phyloP scores from a whole-genome alignment of 2,329 filamentous ascomycete genomes.

The Westerdykella aurantiaca region DNA sequence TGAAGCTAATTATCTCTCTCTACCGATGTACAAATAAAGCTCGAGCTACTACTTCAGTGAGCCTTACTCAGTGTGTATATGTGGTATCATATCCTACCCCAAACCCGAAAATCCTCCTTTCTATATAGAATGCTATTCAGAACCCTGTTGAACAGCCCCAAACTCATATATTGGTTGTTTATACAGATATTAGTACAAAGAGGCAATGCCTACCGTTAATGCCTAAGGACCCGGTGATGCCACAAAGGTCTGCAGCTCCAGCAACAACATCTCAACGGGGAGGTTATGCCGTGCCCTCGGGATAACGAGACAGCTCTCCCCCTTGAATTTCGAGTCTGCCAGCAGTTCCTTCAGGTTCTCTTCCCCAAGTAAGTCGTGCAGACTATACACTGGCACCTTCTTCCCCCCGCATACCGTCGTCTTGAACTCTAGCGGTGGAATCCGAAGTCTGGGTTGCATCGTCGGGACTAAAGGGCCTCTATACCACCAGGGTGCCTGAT shows the following conservation, averaged over 20 bases:
- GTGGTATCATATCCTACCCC: too few species aligned
- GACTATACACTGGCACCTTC: constrained; percentile 31
- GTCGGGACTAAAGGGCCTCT: constrained; percentile 18
- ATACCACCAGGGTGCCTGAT: constrained; percentile 24
- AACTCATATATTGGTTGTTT: neutral
- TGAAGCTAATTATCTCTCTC: too few species aligned
- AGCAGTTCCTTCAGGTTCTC: constrained; percentile 22
- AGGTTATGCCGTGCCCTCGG: constrained; percentile 25
- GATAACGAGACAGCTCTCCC: constrained; percentile 23
- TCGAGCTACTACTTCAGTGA: too few species aligned
- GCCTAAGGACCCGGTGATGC: constrained; percentile 17
- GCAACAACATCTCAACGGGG: constrained; percentile 23
- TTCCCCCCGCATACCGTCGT: constrained; percentile 25
- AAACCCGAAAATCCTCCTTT: too few species aligned
- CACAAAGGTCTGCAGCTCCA: constrained; percentile 29
- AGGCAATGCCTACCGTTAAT: neutral
- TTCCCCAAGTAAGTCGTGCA: constrained; percentile 30
- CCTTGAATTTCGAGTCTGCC: constrained; percentile 16
- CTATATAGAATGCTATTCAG: too few species aligned
- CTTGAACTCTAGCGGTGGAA: constrained; percentile 26
- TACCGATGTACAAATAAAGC: too few species aligned
- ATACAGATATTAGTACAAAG: neutral
- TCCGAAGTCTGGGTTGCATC: constrained; percentile 23
- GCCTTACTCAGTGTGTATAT: too few species aligned
- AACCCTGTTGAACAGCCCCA: too few species aligned